Evolutionary conservation across 2,329 filamentous ascomycete species (phyloP), one percentile per base, ranked within the genome.

Genomic region (Cadophora sp.): DNA sequence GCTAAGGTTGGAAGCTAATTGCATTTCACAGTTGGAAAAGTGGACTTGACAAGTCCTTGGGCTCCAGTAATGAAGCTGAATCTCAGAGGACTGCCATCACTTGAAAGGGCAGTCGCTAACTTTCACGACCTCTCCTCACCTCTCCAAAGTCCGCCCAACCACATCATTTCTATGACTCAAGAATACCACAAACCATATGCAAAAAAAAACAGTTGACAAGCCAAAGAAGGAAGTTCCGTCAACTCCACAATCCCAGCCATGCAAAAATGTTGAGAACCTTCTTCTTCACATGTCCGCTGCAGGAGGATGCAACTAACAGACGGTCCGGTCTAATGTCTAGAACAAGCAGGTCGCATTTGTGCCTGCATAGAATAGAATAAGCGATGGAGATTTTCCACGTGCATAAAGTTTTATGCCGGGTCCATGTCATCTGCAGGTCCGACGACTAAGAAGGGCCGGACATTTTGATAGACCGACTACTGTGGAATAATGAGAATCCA

Each of bases 351-450:
- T 56, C 13, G 30, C 53, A 53, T 6, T 50, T 14, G 50, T 14
- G 27, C 6, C 18, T 53, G 50, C 53, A 56, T 56, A 56, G 18
- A 30, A 56, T 56, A 56, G 18, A 30, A 18, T 30, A 36, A 56
- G 30, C 53, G 53, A 39, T 22, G 33, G 27, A 36, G 18, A 39
- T 22, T 56, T 39, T 56, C 51, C 53, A 30, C 53, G 30, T 56
- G 53, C 53, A 56, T 56, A 39, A 56, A 8, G 6, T 55, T 55
- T 55, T 36, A 27, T 55, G 30, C 27, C 51, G 51, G 51, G 18
- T 36, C 39, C 14, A 36, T 36, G 51, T 36, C 53, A 56, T 20
- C n/a, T 56, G 53, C 53, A 56, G 53, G 30, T 56, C 18, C 53
- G 8, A 39, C 18, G n/a, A 18, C 16, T 3, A 45, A 20, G 27